These are phyloP conservation scores for Blastobotrys robertii DNA, from an alignment of 805 yeast genomes.

Conservation along the genomic window DNA sequence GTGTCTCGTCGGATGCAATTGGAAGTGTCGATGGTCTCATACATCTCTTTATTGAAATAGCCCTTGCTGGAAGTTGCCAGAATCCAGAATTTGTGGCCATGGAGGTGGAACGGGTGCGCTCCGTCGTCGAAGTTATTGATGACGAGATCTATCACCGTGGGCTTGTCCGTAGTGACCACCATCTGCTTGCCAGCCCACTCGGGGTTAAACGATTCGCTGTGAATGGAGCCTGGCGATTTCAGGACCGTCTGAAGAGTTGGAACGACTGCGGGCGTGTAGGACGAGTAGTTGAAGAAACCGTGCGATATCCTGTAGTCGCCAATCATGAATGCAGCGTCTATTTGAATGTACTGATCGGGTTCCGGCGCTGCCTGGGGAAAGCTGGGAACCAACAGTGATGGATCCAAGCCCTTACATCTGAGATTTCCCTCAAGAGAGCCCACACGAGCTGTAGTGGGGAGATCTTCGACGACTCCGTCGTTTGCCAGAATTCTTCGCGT, in stretches of 20 bases:
- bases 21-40: conserved; percentile 31
- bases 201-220: conserved; percentile 40
- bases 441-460: not conserved
- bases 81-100: conserved; percentile 79
- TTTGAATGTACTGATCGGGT: conserved; percentile 24
- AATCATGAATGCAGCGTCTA: conserved; percentile 27
- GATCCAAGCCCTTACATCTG: conserved; percentile 21
- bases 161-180: conserved; percentile 46
- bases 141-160: conserved; percentile 63
- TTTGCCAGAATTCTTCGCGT: conserved; percentile 9
- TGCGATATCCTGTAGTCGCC: conserved; percentile 28
- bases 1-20: conserved; percentile 65
- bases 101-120: conserved; percentile 89
- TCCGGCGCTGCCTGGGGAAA: conserved; percentile 21
- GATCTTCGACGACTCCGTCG: conserved; percentile 3
- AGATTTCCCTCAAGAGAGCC: conserved; percentile 17
- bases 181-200: conserved; percentile 46
- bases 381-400: conserved; percentile 17
- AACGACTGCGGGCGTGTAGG: conserved; percentile 10
- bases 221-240: conserved; percentile 2
- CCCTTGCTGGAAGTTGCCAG: conserved; percentile 45
- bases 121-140: conserved; percentile 78
- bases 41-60: conserved; percentile 35
- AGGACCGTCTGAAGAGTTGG: not conserved
- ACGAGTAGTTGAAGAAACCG: conserved; percentile 21